Base-by-base conservation (phyloP, 2,329 filamentous ascomycete species). In the Lasiodiplodia citricola region DNA sequence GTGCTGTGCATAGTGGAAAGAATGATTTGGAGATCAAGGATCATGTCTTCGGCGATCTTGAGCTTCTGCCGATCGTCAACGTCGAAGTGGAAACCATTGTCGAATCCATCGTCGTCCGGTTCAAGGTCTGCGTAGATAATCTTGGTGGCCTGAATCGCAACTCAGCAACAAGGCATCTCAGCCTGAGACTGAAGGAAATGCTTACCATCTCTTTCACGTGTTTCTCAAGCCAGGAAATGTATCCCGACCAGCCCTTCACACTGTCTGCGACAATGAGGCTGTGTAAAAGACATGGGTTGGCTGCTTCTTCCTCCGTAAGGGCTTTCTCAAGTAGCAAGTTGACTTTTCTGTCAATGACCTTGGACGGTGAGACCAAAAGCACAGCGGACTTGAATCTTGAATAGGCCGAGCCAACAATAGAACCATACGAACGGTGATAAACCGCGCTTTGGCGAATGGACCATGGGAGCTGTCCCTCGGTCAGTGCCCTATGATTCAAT, bases 391-490 rank as follows among this genome's bases (percentile, higher is more conserved):
- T n/a, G 55, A 18, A 3, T 41, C 37, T 38, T 38, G 37, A 14
- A 14, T 13, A 38, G 14, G 5, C 8, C 2, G 55, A 38, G 4
- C 25, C 35, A 8, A 16, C 8, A 4, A 10, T 2, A 28, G 31
- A 25, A 16, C 16, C 28, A n/a, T 25, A 2, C 11, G 47, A 11
- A 16, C 37, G 21, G 37, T 71, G 68, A 52, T 71, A 70, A 1
- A 71, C 65, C 10, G 64, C 70, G 1, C 58, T 71, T 44, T 70
- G 70, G 11, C 70, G 63, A 18, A 70, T 70, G 18, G 69, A 70
- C 63, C 63, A 70, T 25, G 69, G 67, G 2, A n/a, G 31, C 50
- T 68, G 62, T 18, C 64, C 70, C 66, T 70, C 38, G 5, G 16
- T 41, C 11, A 54, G 14, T 23, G 25, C 23, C 35, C 68, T 57